These are phyloP conservation scores for Fusarium longipes DNA, from an alignment of 2,329 filamentous ascomycete genomes.

Conservation along the genomic window DNA sequence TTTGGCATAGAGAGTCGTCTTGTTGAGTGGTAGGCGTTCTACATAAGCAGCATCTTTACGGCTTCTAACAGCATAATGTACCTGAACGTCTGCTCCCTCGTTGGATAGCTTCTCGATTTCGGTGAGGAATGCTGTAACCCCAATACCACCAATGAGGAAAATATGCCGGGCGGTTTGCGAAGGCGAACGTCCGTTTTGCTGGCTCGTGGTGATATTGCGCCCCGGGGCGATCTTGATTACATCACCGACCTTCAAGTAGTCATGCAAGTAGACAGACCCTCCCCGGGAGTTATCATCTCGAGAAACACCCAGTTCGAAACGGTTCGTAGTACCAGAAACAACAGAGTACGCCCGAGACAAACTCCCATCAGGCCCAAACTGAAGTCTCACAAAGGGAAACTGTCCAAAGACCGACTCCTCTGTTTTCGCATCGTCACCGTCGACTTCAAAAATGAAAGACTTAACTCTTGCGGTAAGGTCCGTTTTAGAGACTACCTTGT, in stretches of 20 bases:
- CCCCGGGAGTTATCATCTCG: slow-evolving; percentile 19
- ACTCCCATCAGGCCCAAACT: slow-evolving; percentile 8
- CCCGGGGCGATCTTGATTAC: slow-evolving; percentile 18
- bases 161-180: not conserved
- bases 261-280: slow-evolving; percentile 23
- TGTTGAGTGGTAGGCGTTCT: not conserved
- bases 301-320: slow-evolving; percentile 19
- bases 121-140: slow-evolving; percentile 15
- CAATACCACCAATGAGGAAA: slow-evolving; percentile 27
- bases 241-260: not conserved
- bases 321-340: slow-evolving; percentile 6
- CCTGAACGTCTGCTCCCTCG: not conserved
- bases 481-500: slow-evolving; percentile 16
- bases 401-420: not conserved
- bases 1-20: slow-evolving; percentile 19
- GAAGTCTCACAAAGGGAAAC: slow-evolving; percentile 26
- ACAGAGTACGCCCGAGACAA: slow-evolving; percentile 28
- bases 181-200: too few relatives aligned
- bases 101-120: slow-evolving; percentile 1
- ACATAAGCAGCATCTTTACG: slow-evolving; percentile 13
- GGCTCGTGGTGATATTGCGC: not conserved
- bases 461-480: slow-evolving; percentile 11
- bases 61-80: slow-evolving; percentile 28
- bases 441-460: slow-evolving; percentile 14
- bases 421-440: not conserved